Conservation (phyloP, 371 early-diverging fungal species). For the Mucor indicus region DNA sequence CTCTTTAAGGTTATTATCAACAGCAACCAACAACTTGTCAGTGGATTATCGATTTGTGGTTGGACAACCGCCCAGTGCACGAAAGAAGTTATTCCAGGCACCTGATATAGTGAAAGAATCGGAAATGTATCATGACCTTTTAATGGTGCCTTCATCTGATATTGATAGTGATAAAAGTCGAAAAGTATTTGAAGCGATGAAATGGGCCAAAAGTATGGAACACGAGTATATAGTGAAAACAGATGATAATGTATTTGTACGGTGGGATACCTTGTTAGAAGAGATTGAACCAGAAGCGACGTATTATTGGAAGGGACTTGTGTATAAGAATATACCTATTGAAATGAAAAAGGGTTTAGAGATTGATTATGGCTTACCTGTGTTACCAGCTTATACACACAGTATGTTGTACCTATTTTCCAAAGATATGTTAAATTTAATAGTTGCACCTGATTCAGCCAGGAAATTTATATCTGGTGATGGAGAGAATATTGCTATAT, state of each 20-base stretch:
- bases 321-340: conserved; percentile 47
- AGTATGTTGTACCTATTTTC: conserved; percentile 58
- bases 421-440: conserved; percentile 42
- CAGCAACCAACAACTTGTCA: conserved; percentile 1
- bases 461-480: conserved; percentile 52
- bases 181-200: conserved; percentile 53
- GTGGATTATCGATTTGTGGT: conserved; percentile 52
- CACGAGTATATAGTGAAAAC: conserved; percentile 56
- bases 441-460: conserved; percentile 31
- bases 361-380: conserved; percentile 35
- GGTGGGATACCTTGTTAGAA: conserved; percentile 48
- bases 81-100: conserved; percentile 33
- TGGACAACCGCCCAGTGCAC: conserved; percentile 52
- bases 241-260: conserved; percentile 58
- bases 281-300: conserved; percentile 22
- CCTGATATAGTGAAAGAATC: conserved; percentile 43
- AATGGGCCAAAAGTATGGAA: conserved; percentile 45
- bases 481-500: conserved; percentile 58
- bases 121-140: conserved; percentile 39
- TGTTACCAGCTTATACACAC: conserved; percentile 56
- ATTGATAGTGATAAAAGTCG: conserved; percentile 44
- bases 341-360: conserved; percentile 20
- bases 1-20: conserved; percentile 30
- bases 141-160: conserved; percentile 57
- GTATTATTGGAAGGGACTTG: conserved; percentile 58